A percentile compares a stretch with the other conserved stretches of the same genome.
Evolutionary conservation across 768 basidiomycete species (phyloP).

Genomic region (Leccinum olivaceopallidum): DNA sequence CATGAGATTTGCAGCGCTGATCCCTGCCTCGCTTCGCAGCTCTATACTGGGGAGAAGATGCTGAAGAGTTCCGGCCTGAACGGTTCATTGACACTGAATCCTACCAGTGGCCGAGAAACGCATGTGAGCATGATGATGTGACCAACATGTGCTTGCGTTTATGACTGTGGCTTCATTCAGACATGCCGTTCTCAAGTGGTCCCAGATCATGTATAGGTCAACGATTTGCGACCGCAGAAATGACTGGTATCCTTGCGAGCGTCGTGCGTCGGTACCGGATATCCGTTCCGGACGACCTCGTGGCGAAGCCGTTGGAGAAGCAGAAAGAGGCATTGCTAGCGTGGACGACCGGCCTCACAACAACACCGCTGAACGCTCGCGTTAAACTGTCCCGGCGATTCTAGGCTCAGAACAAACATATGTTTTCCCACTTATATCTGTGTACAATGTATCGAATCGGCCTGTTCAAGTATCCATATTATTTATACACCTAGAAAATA

Average conservation of each 20-base stretch:
- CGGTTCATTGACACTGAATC: slow-evolving; percentile 50
- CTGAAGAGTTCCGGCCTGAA: slow-evolving; percentile 45
- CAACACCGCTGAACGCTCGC: slow-evolving; percentile 33
- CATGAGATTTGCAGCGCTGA: background rate
- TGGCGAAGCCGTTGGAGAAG: slow-evolving; percentile 27
- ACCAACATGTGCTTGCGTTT: background rate
- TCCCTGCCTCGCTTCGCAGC: slow-evolving; percentile 29
- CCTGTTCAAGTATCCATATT: background rate
- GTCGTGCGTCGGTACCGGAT: slow-evolving; percentile 44
- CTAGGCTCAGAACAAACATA: background rate
- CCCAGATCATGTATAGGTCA: slow-evolving; percentile 50
- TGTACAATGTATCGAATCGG: background rate
- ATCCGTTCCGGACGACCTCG: slow-evolving; percentile 38
- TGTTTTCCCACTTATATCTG: background rate
- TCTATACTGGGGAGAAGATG: slow-evolving; percentile 50
- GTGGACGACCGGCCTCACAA: slow-evolving; percentile 40
- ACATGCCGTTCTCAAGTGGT: slow-evolving; percentile 47
- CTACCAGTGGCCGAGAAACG: slow-evolving; percentile 31
- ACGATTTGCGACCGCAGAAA: slow-evolving; percentile 46
- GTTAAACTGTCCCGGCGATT: slow-evolving; percentile 25
- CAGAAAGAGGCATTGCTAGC: slow-evolving; percentile 36
- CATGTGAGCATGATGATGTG: slow-evolving; percentile 15
- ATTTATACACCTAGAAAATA: background rate
- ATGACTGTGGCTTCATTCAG: slow-evolving; percentile 19
- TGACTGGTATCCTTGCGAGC: slow-evolving; percentile 42